These are phyloP conservation scores for Drechslerella dactyloides DNA, from an alignment of 2,329 filamentous ascomycete species.

Conservation along the genomic window DNA sequence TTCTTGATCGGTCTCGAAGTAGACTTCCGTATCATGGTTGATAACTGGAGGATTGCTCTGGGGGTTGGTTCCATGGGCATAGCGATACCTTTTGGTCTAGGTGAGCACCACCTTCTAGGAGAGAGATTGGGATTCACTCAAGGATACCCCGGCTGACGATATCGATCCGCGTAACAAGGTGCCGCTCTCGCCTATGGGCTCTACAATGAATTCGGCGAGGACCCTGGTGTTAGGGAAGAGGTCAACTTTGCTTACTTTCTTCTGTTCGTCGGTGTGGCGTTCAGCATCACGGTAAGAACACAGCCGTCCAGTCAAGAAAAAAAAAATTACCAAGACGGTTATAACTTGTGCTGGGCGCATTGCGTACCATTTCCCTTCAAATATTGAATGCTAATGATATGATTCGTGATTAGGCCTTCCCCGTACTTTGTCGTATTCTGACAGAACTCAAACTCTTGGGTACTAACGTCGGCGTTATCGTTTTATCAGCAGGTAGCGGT, in stretches of 20 bases:
- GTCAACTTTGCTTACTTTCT: slow-evolving; percentile 62
- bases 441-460: slow-evolving; percentile 85
- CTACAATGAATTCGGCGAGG: slow-evolving; percentile 73
- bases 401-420: slow-evolving; percentile 66
- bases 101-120: slow-evolving; percentile 60
- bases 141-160: neutral
- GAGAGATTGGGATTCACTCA: neutral
- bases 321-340: neutral
- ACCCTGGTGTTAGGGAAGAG: slow-evolving; percentile 58
- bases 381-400: neutral
- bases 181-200: slow-evolving; percentile 77
- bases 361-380: too few relatives aligned
- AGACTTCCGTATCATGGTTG: slow-evolving; percentile 75
- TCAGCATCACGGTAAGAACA: slow-evolving; percentile 78
- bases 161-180: slow-evolving; percentile 30
- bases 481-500: slow-evolving; percentile 85
- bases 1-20: slow-evolving; percentile 89
- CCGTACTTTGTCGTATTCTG: slow-evolving; percentile 88
- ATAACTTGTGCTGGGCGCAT: too few relatives aligned
- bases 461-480: slow-evolving; percentile 84
- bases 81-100: slow-evolving; percentile 80
- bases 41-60: slow-evolving; percentile 79
- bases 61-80: slow-evolving; percentile 81
- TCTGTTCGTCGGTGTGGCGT: slow-evolving; percentile 88
- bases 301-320: neutral